Conservation (phyloP, 2,329 filamentous ascomycete genomes). For the Diaporthe sp. region DNA sequence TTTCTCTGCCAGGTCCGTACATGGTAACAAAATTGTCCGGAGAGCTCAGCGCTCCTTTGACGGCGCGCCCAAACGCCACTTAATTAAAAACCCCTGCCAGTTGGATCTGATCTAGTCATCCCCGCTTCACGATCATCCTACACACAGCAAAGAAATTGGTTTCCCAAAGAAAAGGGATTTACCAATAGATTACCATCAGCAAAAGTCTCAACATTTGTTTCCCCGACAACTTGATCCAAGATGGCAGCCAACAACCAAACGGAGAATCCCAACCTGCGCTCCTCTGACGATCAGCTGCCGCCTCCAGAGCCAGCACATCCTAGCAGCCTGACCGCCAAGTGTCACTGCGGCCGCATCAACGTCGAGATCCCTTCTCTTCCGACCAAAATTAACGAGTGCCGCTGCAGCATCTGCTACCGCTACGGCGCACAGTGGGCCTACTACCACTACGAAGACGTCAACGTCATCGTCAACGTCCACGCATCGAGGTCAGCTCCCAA, state of each 20-base stretch:
- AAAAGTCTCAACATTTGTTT: not conserved
- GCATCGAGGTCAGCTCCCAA: not conserved
- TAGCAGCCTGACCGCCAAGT: conserved; percentile 11
- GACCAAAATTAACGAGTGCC: conserved; percentile 35
- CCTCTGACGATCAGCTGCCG: conserved; percentile 23
- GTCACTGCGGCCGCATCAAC: conserved; percentile 38
- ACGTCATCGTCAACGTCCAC: conserved; percentile 14
- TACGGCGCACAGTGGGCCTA: conserved; percentile 39
- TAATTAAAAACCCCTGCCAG: not conserved
- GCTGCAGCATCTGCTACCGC: conserved; percentile 37
- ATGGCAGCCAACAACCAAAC: not conserved
- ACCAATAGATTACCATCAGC: not conserved
- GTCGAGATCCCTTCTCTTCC: conserved; percentile 35
- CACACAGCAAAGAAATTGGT: not conserved
- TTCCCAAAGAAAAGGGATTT: not conserved
- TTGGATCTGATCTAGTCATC: not conserved
- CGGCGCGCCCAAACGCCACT: not conserved
- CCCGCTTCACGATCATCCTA: not conserved
- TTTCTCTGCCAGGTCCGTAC: too few species aligned
- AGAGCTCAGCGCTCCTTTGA: not conserved
- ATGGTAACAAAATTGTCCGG: not conserved
- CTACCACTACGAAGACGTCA: conserved; percentile 29
- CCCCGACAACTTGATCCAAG: not conserved
- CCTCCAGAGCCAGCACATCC: conserved; percentile 26
- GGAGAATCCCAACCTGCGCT: not conserved